Conservation (phyloP, 2,329 filamentous ascomycete genomes). For the Chrysoporthe austroafricana region DNA sequence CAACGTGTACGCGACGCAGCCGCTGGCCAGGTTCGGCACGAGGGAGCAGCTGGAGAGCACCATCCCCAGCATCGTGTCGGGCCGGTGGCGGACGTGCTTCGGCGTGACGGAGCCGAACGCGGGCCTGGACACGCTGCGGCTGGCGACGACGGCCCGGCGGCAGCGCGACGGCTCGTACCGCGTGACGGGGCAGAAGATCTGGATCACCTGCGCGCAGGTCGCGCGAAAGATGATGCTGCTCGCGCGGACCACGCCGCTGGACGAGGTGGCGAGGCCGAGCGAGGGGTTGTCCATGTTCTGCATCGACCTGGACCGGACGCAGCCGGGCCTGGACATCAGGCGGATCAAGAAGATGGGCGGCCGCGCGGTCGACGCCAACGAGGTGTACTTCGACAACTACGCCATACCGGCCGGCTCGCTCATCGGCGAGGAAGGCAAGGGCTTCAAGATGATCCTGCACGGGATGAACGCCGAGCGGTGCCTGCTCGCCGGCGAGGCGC, state of each 20-base stretch:
- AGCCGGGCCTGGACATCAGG: constrained; percentile 66
- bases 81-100: constrained; percentile 75
- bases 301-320: constrained; percentile 69
- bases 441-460: constrained; percentile 79
- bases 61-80: constrained; percentile 72
- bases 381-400: constrained; percentile 87
- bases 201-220: constrained; percentile 85
- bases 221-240: constrained; percentile 83
- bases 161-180: constrained; percentile 61
- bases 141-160: constrained; percentile 67
- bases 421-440: constrained; percentile 73
- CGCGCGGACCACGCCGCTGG: constrained; percentile 72
- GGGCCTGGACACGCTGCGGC: constrained; percentile 75
- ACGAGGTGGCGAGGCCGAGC: constrained; percentile 70
- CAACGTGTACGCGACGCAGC: constrained; percentile 77
- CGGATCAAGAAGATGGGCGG: constrained; percentile 87
- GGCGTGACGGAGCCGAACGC: constrained; percentile 85
- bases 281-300: constrained; percentile 81
- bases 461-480: constrained; percentile 82
- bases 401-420: constrained; percentile 64
- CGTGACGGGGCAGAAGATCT: constrained; percentile 82
- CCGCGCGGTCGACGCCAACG: constrained; percentile 80
- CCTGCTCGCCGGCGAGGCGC: constrained; percentile 75
- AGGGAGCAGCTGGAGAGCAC: constrained; percentile 64
- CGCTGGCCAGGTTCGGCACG: constrained; percentile 73